A percentile compares a stretch with the other conserved stretches of the same genome.
Conservation (phyloP, 805 yeast species). For the Candida ficus region DNA sequence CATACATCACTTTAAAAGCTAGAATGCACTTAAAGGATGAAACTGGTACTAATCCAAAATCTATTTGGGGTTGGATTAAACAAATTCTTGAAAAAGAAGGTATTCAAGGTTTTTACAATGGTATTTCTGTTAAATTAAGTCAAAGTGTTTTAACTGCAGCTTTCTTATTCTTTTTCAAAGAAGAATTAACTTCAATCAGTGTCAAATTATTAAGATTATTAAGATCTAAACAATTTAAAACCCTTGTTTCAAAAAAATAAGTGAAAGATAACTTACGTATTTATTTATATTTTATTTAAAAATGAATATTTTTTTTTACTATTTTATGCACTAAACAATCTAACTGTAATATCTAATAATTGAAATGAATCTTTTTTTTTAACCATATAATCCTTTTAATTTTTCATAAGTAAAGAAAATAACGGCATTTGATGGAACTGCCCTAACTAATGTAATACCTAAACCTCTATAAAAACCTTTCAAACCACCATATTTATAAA, state of each 20-base stretch:
- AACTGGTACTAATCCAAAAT: conserved; percentile 21
- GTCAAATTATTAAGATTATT: conserved; percentile 46
- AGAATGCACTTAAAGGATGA: conserved; percentile 71
- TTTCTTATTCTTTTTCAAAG: conserved; percentile 84
- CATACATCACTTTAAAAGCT: conserved; percentile 83
- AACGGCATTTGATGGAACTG: conserved; percentile 86
- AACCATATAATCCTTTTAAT: conserved; percentile 33
- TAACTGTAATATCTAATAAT: too few species aligned
- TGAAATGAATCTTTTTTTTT: too few species aligned
- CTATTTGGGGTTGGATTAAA: conserved; percentile 46
- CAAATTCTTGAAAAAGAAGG: conserved; percentile 70
- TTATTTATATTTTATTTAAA: background rate
- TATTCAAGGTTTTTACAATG: conserved; percentile 70
- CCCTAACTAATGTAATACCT: conserved; percentile 73
- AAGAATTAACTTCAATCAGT: conserved; percentile 64
- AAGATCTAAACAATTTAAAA: conserved; percentile 9
- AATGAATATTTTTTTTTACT: background rate
- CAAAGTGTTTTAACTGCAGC: conserved; percentile 90
- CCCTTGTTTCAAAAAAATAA: background rate
- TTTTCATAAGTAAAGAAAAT: conserved; percentile 79
- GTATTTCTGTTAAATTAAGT: conserved; percentile 69
- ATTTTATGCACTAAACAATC: too few species aligned
- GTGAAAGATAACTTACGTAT: too few species aligned
- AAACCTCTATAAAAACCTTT: conserved; percentile 77
- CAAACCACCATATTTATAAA: conserved; percentile 54